These are phyloP conservation scores for Lolium multiflorum DNA, from an alignment of 176 grass and related monocot species.

Conservation along the genomic window DNA sequence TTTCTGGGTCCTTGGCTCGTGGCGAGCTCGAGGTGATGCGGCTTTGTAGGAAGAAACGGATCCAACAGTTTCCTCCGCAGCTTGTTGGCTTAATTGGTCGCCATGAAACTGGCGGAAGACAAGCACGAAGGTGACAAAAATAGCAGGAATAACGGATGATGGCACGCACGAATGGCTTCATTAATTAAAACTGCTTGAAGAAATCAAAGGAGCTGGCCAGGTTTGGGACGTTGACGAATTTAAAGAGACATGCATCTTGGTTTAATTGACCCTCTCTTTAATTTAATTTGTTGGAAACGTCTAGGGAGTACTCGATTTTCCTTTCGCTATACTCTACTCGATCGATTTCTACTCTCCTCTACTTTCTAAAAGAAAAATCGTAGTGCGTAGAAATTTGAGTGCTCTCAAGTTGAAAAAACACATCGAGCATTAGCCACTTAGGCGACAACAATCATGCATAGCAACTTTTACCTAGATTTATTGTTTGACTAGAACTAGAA, in stretches of 20 bases:
- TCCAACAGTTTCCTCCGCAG: constrained; percentile 13
- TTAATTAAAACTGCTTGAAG: not conserved
- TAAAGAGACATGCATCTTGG: not conserved
- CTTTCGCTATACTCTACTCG: not conserved
- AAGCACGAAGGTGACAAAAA: constrained; percentile 31
- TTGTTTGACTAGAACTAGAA: not conserved
- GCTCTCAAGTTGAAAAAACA: not conserved
- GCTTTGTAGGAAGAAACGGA: constrained; percentile 44
- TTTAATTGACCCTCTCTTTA: not conserved
- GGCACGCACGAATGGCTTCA: not conserved
- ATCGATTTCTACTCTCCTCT: not conserved
- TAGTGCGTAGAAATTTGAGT: not conserved
- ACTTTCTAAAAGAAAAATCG: not conserved
- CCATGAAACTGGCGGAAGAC: constrained; percentile 40
- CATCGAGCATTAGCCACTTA: not conserved
- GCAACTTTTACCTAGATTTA: not conserved
- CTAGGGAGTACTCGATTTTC: not conserved
- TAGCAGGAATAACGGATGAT: constrained; percentile 26
- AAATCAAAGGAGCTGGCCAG: constrained; percentile 9
- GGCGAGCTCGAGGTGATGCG: constrained; percentile 42
- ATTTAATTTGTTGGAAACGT: not conserved
- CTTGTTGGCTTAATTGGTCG: constrained; percentile 42
- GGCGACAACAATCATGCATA: not conserved
- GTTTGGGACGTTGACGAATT: constrained; percentile 13
- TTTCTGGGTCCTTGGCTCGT: not conserved